phyloP scores from a whole-genome alignment of 176 grass and related monocot genomes.

The Elaeis guineensis region DNA sequence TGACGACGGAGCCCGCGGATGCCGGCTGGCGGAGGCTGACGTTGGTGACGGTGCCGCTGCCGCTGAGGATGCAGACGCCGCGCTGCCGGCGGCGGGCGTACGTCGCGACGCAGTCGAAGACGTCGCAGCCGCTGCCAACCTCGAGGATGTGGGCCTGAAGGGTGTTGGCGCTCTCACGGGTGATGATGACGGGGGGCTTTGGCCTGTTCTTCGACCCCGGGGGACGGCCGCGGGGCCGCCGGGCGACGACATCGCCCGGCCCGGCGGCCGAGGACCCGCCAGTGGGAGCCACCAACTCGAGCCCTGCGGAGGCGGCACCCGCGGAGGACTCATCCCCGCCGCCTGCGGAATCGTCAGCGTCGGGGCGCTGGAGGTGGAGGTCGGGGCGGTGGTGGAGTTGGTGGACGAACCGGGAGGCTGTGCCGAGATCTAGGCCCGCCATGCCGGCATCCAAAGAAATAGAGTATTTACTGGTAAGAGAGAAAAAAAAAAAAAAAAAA shows the following conservation, averaged over 20 bases:
- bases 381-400: conserved; percentile 34
- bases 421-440: conserved; percentile 90
- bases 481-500: conserved; percentile 20
- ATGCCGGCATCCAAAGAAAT: conserved; percentile 26
- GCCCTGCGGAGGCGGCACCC: too few species aligned
- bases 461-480: neutral
- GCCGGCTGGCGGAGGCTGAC: conserved; percentile 73
- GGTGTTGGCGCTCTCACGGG: conserved; percentile 85
- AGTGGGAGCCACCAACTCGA: too few species aligned
- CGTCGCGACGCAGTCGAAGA: conserved; percentile 67
- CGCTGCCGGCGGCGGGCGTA: conserved; percentile 88
- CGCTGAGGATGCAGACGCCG: conserved; percentile 82
- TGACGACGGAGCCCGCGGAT: conserved; percentile 33
- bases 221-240: conserved; percentile 75
- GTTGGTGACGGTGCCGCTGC: conserved; percentile 69
- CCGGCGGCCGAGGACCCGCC: too few species aligned
- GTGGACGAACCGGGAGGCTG: conserved; percentile 63
- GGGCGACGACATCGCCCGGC: conserved; percentile 18
- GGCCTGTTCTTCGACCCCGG: conserved; percentile 97
- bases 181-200: conserved; percentile 95
- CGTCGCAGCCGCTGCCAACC: conserved; percentile 74
- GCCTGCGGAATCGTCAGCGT: conserved; percentile 1
- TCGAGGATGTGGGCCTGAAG: conserved; percentile 88
- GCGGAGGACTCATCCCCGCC: too few species aligned
- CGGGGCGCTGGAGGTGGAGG: conserved; percentile 7